Evolutionary conservation across 2,329 filamentous ascomycete genomes (phyloP).

Genomic region (Neofusicoccum umdonicola): DNA sequence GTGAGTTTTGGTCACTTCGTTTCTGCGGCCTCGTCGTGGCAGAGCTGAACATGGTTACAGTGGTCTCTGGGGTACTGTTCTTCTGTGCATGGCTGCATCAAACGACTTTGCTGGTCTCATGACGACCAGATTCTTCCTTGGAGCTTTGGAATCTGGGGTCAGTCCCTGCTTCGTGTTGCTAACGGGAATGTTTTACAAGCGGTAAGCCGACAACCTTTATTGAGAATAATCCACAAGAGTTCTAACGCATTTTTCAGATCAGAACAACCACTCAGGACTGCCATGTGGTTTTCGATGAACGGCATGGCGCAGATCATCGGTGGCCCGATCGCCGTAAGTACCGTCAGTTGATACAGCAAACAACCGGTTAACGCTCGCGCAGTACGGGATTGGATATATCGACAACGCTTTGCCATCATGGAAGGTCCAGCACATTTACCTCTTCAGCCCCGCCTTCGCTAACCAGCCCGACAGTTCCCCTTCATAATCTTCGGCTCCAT

Average conservation of each 20-base stretch:
- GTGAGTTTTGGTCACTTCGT: constrained; percentile 44
- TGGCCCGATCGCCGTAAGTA: constrained; percentile 5
- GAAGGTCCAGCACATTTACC: constrained; percentile 49
- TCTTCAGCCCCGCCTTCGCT: constrained; percentile 62
- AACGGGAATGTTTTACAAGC: not conserved
- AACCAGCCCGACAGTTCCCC: constrained; percentile 47
- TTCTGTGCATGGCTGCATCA: constrained; percentile 7
- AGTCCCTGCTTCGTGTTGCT: constrained; percentile 28
- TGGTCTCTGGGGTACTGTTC: constrained; percentile 4
- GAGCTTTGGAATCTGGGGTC: constrained; percentile 64
- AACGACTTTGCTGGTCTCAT: constrained; percentile 33
- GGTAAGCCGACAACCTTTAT: not conserved
- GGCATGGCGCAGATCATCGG: constrained; percentile 12
- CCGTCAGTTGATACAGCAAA: not conserved
- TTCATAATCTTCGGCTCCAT: constrained; percentile 35
- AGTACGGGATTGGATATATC: constrained; percentile 61
- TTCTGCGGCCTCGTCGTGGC: not conserved
- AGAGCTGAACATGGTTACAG: not conserved
- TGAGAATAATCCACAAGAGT: constrained; percentile 22
- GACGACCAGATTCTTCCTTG: constrained; percentile 61
- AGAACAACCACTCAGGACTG: constrained; percentile 3
- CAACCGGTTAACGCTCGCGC: constrained; percentile 33
- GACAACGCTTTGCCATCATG: constrained; percentile 61
- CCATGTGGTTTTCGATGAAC: constrained; percentile 17
- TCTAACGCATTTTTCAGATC: constrained; percentile 22